Evolutionary conservation across 495 filamentous ascomycete genomes (phyloP), one percentile per base, ranked within the genome.

Genomic region (Hyaloscypha variabilis): DNA sequence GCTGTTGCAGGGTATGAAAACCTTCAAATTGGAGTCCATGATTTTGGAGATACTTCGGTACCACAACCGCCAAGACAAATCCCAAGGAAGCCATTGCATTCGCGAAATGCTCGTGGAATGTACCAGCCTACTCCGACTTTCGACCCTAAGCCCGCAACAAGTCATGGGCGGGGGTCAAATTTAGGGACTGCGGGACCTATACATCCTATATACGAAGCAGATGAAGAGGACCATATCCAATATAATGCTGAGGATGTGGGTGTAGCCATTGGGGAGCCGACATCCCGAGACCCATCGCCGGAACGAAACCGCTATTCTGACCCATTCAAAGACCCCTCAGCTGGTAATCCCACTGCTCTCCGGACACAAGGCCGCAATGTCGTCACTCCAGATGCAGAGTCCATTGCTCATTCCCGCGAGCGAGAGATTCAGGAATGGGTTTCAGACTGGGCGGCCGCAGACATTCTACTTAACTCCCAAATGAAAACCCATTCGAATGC

Each of bases 221-320:
- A 90, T 58, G 93, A 96, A 49, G 91, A 93, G 58, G 87, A 85
- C 31, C 73, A 81, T 11, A 74, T 23, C 81, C n/a, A 21, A 53
- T 24, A 51, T 17, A 42, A 39, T 31, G 19, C 13, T 36, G 76
- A 73, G 25, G 6, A 63, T 63, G 60, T 72, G 63, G 60, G 70
- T 60, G 59, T 74, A 69, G 66, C 71, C 52, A 30, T 68, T 71
- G 74, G 56, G 65, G 74, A 34, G 42, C 62, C 28, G 30, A 65
- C 68, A 31, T 10, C 28, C 6, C n/a, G 59, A 26, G 53, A 31
- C n/a, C 28, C 60, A 50, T 13, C 57, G 14, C 13, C n/a, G 17
- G 13, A 73, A 46, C 26, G 66, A 58, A 52, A 73, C 55, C 66
- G 62, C 46, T 46, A 68, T 30, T 67, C 63, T 3, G 76, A 80